Evolutionary conservation across 2,329 filamentous ascomycete genomes (phyloP).

Genomic region (Ophiobolus disseminans): DNA sequence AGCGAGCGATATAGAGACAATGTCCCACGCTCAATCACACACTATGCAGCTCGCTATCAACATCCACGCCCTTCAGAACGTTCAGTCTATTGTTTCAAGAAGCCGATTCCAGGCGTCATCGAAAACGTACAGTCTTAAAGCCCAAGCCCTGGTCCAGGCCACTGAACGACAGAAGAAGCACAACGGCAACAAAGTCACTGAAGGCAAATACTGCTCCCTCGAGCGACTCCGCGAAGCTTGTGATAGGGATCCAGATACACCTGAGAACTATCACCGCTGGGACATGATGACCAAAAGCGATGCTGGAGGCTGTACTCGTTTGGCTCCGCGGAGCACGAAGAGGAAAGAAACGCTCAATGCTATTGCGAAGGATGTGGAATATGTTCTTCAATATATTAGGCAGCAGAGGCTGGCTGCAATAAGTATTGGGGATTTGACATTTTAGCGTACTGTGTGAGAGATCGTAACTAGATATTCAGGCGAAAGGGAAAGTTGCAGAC

Average conservation of each 20-base stretch:
- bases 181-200: constrained; percentile 58
- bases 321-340: constrained; percentile 60
- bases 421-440: background rate
- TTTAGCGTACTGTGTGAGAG: too few relatives aligned
- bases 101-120: constrained; percentile 17
- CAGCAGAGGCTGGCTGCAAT: constrained; percentile 10
- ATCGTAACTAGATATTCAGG: background rate
- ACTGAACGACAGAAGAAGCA: constrained; percentile 35
- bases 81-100: constrained; percentile 16
- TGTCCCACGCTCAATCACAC: constrained; percentile 51
- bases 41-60: constrained; percentile 61
- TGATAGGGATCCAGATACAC: constrained; percentile 2
- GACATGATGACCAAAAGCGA: constrained; percentile 79
- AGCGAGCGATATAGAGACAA: constrained; percentile 27
- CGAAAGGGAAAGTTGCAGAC: background rate
- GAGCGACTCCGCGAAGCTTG: constrained; percentile 54
- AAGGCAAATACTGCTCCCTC: constrained; percentile 69
- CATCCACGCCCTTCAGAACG: constrained; percentile 51
- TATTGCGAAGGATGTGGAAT: constrained; percentile 27
- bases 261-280: constrained; percentile 62
- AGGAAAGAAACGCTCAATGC: constrained; percentile 18
- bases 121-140: background rate
- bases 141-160: constrained; percentile 2
- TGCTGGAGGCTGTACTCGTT: constrained; percentile 61
- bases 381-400: constrained; percentile 23